These are phyloP conservation scores for Papiliotrema nemorosa DNA, from an alignment of 1,284 basidiomycete species.

Conservation along the genomic window DNA sequence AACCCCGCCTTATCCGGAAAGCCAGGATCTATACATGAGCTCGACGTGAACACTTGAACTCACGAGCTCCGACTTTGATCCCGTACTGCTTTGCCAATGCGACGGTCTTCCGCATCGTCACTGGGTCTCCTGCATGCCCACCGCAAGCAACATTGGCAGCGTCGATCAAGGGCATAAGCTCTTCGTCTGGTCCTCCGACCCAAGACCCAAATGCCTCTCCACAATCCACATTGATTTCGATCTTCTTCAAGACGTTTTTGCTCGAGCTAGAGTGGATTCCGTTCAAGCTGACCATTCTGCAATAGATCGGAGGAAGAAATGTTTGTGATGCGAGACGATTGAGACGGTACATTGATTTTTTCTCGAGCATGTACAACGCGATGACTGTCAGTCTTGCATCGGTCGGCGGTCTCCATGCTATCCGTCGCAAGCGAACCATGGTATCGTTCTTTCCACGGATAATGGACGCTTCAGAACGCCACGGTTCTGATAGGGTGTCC, in stretches of 20 bases:
- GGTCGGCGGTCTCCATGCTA: no score
- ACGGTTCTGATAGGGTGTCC: no score
- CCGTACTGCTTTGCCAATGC: constrained; percentile 34
- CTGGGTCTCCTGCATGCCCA: constrained; percentile 41
- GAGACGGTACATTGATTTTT: no score
- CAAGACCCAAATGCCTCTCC: constrained; percentile 41
- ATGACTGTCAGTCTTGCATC: no score
- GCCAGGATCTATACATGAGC: constrained; percentile 19
- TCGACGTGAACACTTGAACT: constrained; percentile 2
- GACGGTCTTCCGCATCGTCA: constrained; percentile 42
- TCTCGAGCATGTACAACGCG: no score
- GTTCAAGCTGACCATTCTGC: no score
- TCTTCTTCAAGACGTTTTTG: background rate
- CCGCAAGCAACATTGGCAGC: constrained; percentile 43
- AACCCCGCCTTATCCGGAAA: constrained; percentile 29
- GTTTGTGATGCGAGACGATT: no score
- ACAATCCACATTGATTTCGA: constrained; percentile 40
- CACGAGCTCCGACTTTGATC: constrained; percentile 40
- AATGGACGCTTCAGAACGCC: no score
- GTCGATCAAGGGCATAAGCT: constrained; percentile 35
- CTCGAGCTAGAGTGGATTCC: no score
- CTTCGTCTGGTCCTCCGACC: constrained; percentile 42
- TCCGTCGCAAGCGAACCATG: no score
- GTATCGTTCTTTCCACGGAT: no score
- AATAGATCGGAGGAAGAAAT: no score